A percentile compares a stretch with the other conserved stretches of the same genome.
phyloP scores from a whole-genome alignment of 202 grass and related monocot species.

The Panicum virgatum region DNA sequence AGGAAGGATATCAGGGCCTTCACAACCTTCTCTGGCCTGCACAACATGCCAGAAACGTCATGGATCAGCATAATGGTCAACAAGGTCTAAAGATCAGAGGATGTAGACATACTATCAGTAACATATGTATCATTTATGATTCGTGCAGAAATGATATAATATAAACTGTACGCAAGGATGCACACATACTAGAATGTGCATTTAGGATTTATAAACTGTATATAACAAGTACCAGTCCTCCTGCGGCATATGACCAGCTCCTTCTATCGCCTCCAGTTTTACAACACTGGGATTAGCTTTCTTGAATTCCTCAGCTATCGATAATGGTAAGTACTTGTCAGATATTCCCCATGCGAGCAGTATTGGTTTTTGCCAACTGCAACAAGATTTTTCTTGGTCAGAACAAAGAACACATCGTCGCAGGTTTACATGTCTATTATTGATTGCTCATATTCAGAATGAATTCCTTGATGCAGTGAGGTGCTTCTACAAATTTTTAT shows the following conservation, averaged over 20 bases:
- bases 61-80: conserved; percentile 1
- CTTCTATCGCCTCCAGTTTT: conserved; percentile 77
- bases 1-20: conserved; percentile 56
- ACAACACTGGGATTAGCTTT: conserved; percentile 61
- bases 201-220: too few relatives aligned
- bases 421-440: neutral
- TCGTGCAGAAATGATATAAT: neutral
- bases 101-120: neutral
- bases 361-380: conserved; percentile 88
- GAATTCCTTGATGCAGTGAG: conserved; percentile 6
- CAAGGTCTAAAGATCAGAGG: neutral
- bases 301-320: conserved; percentile 79
- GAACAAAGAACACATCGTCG: neutral
- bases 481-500: neutral
- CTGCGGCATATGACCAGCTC: conserved; percentile 92
- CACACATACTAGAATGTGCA: too few relatives aligned
- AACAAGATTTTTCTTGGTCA: conserved; percentile 14
- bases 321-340: conserved; percentile 76
- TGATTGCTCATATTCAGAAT: neutral
- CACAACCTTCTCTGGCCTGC: conserved; percentile 87
- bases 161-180: neutral
- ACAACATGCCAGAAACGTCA: conserved; percentile 21
- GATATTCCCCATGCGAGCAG: conserved; percentile 84
- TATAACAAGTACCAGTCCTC: conserved; percentile 65
- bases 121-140: neutral